These are phyloP conservation scores for Seiridium unicorne DNA, from an alignment of 2,329 filamentous ascomycete genomes.

Conservation along the genomic window DNA sequence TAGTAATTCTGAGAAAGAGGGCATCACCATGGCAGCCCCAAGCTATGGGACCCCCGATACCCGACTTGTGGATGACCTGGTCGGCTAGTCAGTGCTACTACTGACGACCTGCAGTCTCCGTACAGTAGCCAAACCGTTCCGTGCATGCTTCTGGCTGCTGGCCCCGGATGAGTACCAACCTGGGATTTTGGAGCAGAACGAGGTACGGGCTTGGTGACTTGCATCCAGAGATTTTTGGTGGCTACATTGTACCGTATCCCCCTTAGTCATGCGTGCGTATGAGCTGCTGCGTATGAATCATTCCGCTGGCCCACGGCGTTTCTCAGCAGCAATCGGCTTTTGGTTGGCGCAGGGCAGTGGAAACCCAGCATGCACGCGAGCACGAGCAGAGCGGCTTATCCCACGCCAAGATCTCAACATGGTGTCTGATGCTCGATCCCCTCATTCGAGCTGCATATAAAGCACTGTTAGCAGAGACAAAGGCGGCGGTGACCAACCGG, in stretches of 20 bases:
- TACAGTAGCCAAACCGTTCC: background rate
- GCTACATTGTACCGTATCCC: too few species aligned
- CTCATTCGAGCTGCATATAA: background rate
- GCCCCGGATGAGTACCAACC: background rate
- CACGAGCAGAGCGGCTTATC: background rate
- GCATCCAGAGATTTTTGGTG: too few species aligned
- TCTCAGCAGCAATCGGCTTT: background rate
- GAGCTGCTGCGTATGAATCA: too few species aligned
- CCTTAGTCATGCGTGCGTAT: too few species aligned
- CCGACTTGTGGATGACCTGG: background rate
- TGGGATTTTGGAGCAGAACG: background rate
- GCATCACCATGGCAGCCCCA: background rate
- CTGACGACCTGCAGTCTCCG: background rate
- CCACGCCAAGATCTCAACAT: constrained; percentile 3
- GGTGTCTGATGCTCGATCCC: background rate
- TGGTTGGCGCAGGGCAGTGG: background rate
- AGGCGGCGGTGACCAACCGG: background rate
- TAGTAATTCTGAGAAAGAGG: background rate
- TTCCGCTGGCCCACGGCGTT: too few species aligned
- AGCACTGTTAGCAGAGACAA: background rate
- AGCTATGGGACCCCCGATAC: background rate
- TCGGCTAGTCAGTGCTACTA: background rate
- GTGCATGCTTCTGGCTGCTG: background rate
- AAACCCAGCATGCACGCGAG: background rate
- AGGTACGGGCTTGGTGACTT: too few species aligned